Evolutionary conservation across 768 basidiomycete genomes (phyloP).

Genomic region (Holtermannia corniformis): DNA sequence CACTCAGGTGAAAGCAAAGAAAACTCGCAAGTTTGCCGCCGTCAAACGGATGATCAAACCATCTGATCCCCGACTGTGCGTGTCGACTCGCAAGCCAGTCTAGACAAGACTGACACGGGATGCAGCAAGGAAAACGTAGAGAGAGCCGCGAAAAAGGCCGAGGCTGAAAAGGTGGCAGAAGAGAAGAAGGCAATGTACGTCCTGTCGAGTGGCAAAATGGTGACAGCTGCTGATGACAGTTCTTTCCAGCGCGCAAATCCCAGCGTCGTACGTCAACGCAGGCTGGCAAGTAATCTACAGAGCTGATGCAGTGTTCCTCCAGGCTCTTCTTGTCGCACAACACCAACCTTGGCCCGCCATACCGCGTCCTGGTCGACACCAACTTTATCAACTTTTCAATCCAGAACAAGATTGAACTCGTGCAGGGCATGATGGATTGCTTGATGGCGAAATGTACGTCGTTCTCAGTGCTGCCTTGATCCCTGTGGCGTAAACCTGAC

Average conservation of each 20-base stretch:
- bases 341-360: slow-evolving; percentile 88
- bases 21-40: slow-evolving; percentile 86
- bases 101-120: background rate
- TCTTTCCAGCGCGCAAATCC: slow-evolving; percentile 26
- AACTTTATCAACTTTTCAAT: slow-evolving; percentile 99
- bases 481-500: too few species aligned
- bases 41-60: slow-evolving; percentile 93
- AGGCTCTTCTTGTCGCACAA: slow-evolving; percentile 93
- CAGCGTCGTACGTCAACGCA: slow-evolving; percentile 24
- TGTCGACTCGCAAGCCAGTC: slow-evolving; percentile 1
- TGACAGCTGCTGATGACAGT: background rate
- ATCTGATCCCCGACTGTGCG: slow-evolving; percentile 82
- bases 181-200: slow-evolving; percentile 54
- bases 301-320: slow-evolving; percentile 41
- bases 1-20: slow-evolving; percentile 73
- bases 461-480: background rate
- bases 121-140: slow-evolving; percentile 82
- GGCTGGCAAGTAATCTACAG: background rate
- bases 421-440: slow-evolving; percentile 99
- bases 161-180: slow-evolving; percentile 39
- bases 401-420: slow-evolving; percentile 92
- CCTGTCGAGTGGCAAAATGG: background rate
- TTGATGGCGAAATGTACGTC: slow-evolving; percentile 87
- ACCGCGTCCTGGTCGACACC: slow-evolving; percentile 94
- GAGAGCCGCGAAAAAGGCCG: slow-evolving; percentile 62